Evolutionary conservation across 169 alveolate species (phyloP), one percentile per base, ranked within the genome.

Genomic region (Cyclospora cayetanensis): DNA sequence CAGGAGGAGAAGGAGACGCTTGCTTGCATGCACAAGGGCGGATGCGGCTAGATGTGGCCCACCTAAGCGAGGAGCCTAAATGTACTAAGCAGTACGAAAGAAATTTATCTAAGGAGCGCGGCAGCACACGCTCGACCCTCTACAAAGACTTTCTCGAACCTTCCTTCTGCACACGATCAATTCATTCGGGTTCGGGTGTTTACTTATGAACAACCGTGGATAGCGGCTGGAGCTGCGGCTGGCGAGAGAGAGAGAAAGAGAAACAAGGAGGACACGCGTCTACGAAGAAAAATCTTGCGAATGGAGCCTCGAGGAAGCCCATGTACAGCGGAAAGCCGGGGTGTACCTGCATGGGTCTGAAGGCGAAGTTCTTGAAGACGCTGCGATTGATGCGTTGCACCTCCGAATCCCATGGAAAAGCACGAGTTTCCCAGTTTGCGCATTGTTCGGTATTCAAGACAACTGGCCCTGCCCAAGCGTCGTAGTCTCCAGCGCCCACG

Each of bases 261-360:
- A n/a, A n/a, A n/a, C n/a, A n/a, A n/a, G n/a, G n/a, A n/a, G n/a
- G n/a, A 50, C 60, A 50, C 18, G 60, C 60, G 9, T 50, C 39
- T 65, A 18, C 77, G 2, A 3, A 18, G 43, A 22, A 22, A n/a
- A 4, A 22, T 11, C 25, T 53, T 29, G 68, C 68, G 4, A 3
- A 34, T 39, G 74, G 9, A 11, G 15, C n/a, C 68, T 29, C 34
- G 5, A 4, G 5, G 25, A 22, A 11, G 43, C 18, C 52, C 35
- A 60, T 9, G 29, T 31, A 20, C 29, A 60, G 4, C 72, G 7
- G 72, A 11, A 60, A 60, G n/a, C 12, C 72, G 29, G 39, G 39
- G 34, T 79, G 20, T 39, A 86, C 92, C 55, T 86, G 92, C 53
- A 34, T 86, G 79, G 93, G 93, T 34, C 93, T 50, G 80, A 89